Evolutionary conservation across 75 land plant genomes (phyloP), one percentile per base, ranked within the genome.

Genomic region (Isoetes taiwanensis): DNA sequence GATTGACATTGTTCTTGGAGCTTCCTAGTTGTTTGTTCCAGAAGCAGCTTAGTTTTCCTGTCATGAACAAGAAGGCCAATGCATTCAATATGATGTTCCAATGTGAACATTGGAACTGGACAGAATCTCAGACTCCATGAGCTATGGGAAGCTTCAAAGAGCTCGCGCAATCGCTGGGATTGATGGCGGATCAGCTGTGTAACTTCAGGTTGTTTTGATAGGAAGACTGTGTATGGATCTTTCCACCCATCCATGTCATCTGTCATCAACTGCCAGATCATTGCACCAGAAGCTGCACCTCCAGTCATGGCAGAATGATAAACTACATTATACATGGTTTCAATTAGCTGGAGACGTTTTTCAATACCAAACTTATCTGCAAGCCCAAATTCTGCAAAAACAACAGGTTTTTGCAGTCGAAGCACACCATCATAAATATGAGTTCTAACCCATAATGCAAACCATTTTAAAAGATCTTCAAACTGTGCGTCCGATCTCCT

Each of bases 331-430:
- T 71, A 72, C 35, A 84, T 55, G 1, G 57, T 41, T 59, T 73
- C 64, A 61, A 64, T 64, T 24, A 83, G 64, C 9, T 46, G 50
- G 4, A 16, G 50, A 16, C 97, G 57, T 43, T 84, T 65, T 20
- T 52, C 34, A 23, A 53, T 69, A 6, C 50, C 50, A 16, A 46
- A 87, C 40, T 73, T 69, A 29, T 67, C 70, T 10, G 91, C 77
- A 34, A 81, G 43, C 14, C 97, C 97, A 52, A 83, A 87, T 65
- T 91, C 97, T 5, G 95, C 79, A 63, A 91, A 74, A 27, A 88
- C 61, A 5, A 91, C 76, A 6, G 97, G 97, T 62, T 84, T 91
- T 24, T 73, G 65, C 4, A 91, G 72, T 24, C 59, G 67, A 21
- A 52, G 42, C 42, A 73, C 77, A 12, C 86, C 95, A 67, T 91